phyloP scores from a whole-genome alignment of 2,329 filamentous ascomycete genomes.

The Whalleya microplaca region DNA sequence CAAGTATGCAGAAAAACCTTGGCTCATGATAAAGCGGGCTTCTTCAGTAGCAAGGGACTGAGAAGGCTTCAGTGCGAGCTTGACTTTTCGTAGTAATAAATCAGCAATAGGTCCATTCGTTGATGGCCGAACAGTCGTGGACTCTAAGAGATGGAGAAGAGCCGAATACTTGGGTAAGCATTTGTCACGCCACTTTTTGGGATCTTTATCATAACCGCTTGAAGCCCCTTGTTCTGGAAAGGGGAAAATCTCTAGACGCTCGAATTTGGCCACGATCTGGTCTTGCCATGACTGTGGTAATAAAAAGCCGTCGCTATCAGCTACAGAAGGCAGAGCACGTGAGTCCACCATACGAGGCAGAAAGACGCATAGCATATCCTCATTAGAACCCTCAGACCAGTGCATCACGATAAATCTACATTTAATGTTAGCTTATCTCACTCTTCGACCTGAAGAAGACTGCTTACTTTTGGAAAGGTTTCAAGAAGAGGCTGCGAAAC shows the following conservation, averaged over 20 bases:
- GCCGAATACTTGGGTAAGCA: constrained; percentile 71
- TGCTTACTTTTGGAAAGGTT: constrained; percentile 75
- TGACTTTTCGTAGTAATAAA: constrained; percentile 67
- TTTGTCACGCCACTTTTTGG: constrained; percentile 63
- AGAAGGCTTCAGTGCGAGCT: constrained; percentile 65
- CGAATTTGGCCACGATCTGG: constrained; percentile 72
- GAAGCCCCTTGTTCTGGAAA: constrained; percentile 65
- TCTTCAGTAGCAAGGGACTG: constrained; percentile 63
- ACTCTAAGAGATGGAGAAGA: constrained; percentile 65
- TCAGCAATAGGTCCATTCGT: constrained; percentile 69
- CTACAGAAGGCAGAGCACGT: constrained; percentile 56
- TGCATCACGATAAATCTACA: constrained; percentile 73
- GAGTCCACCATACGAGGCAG: constrained; percentile 66
- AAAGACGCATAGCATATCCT: constrained; percentile 70
- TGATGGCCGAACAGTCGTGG: constrained; percentile 66
- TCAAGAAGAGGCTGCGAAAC: constrained; percentile 79
- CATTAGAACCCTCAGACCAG: constrained; percentile 69
- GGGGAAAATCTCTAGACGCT: constrained; percentile 64
- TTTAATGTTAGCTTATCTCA: constrained; percentile 30
- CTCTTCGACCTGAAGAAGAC: not conserved
- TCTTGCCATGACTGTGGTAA: constrained; percentile 73
- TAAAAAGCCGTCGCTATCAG: constrained; percentile 56
- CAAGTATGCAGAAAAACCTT: constrained; percentile 74
- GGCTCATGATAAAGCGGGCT: constrained; percentile 73
- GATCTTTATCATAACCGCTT: constrained; percentile 58